Conservation (phyloP, 768 basidiomycete genomes). For the Pholiota conissans region DNA sequence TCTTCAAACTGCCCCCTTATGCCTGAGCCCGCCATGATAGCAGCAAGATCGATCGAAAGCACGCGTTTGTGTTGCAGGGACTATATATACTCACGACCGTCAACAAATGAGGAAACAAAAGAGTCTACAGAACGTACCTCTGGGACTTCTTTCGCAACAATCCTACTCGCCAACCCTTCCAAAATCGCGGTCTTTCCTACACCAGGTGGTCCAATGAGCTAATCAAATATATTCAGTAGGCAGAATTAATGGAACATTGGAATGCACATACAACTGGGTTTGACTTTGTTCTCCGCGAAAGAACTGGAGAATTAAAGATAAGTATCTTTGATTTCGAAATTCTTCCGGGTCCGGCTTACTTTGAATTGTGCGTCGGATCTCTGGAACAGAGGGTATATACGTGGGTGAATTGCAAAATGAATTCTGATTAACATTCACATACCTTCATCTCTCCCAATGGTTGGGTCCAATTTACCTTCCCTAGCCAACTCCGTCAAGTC, state of each 20-base stretch:
- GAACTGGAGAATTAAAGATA: constrained; percentile 42
- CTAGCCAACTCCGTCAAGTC: constrained; percentile 85
- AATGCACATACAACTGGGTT: constrained; percentile 81
- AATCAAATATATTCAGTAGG: neutral
- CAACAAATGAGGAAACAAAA: no score
- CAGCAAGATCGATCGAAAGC: constrained; percentile 79
- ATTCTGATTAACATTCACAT: constrained; percentile 6
- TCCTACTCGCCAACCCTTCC: constrained; percentile 85
- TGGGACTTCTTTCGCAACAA: constrained; percentile 87
- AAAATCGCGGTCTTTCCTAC: constrained; percentile 93
- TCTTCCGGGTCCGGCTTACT: constrained; percentile 40
- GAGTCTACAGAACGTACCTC: constrained; percentile 68
- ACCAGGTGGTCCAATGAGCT: constrained; percentile 85
- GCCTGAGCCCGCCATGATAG: constrained; percentile 86
- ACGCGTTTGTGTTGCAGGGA: constrained; percentile 88
- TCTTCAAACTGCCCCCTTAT: constrained; percentile 93
- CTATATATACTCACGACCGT: constrained; percentile 40
- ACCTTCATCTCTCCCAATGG: constrained; percentile 89
- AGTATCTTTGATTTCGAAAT: neutral
- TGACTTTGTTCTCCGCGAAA: constrained; percentile 87
- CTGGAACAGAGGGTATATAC: constrained; percentile 33
- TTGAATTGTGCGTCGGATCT: constrained; percentile 90
- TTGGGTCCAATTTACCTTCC: constrained; percentile 86
- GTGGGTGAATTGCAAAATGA: neutral
- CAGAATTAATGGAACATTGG: neutral